A percentile compares a stretch with the other conserved stretches of the same genome.
Conservation (phyloP, 2,329 filamentous ascomycete species). For the Didymella pomorum region DNA sequence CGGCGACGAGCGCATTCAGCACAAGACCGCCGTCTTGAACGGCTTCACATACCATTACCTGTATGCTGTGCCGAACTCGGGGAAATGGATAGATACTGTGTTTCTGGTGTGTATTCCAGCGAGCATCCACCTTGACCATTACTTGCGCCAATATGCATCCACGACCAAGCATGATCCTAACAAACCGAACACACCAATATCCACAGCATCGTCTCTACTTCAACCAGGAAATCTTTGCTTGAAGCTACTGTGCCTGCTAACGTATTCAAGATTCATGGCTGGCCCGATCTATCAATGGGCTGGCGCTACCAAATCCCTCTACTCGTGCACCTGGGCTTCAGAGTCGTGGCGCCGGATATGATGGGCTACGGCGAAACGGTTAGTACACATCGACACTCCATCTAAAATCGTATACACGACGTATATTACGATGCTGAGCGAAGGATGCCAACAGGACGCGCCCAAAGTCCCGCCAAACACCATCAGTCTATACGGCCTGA, state of each 20-base stretch:
- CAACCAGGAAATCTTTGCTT: neutral
- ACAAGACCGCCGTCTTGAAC: conserved; percentile 69
- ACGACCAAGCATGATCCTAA: neutral
- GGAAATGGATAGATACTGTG: conserved; percentile 59
- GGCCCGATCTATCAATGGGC: conserved; percentile 81
- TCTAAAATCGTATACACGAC: neutral
- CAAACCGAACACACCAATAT: neutral
- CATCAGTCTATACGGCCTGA: conserved; percentile 71
- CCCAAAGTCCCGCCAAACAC: conserved; percentile 66
- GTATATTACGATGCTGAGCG: conserved; percentile 7
- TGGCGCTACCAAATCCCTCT: conserved; percentile 91
- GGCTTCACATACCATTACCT: conserved; percentile 74
- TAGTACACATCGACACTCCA: conserved; percentile 18
- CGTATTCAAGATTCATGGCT: conserved; percentile 70
- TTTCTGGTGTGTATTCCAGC: conserved; percentile 56
- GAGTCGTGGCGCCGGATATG: conserved; percentile 85
- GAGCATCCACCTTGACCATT: no score
- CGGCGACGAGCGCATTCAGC: conserved; percentile 71
- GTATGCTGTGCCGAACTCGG: conserved; percentile 56
- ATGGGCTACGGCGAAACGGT: conserved; percentile 84
- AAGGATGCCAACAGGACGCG: conserved; percentile 45
- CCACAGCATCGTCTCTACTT: conserved; percentile 6
- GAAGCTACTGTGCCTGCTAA: neutral
- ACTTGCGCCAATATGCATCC: neutral
- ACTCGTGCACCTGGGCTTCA: conserved; percentile 74